These are phyloP conservation scores for Debaryomycetaceae sp. DNA, from an alignment of 1,139 yeast genomes.

Conservation along the genomic window DNA sequence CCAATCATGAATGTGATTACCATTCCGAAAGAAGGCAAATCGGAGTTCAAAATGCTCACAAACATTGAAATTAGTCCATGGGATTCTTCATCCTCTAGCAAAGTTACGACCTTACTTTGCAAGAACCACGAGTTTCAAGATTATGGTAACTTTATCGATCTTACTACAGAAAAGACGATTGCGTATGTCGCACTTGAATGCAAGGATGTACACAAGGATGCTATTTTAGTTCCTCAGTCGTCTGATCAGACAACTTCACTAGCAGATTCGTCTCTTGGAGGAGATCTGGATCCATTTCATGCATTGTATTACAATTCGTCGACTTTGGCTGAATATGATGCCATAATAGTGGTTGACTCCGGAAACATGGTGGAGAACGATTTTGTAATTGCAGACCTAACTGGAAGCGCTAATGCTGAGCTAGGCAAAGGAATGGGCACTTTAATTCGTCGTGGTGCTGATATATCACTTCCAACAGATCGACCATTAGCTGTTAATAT, in stretches of 20 bases:
- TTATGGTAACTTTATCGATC: constrained; percentile 13
- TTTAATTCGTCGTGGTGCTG: constrained; percentile 32
- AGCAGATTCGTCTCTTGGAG: constrained; percentile 53
- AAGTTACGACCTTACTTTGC: constrained; percentile 16
- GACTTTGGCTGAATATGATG: constrained; percentile 39
- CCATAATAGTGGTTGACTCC: constrained; percentile 41
- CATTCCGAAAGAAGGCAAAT: constrained; percentile 3
- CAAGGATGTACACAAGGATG: constrained; percentile 33
- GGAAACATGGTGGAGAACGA: constrained; percentile 19
- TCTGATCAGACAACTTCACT: constrained; percentile 22
- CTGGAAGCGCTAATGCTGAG: constrained; percentile 19
- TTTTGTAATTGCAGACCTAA: constrained; percentile 36
- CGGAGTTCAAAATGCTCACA: not conserved
- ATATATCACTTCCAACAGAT: constrained; percentile 39
- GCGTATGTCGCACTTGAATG: constrained; percentile 34
- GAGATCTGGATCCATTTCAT: constrained; percentile 42
- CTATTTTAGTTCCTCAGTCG: constrained; percentile 47
- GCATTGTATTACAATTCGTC: constrained; percentile 38
- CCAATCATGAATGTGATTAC: constrained; percentile 10
- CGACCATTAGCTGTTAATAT: constrained; percentile 49
- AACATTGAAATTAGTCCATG: not conserved
- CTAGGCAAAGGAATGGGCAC: constrained; percentile 32
- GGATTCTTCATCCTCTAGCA: not conserved
- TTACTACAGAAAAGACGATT: constrained; percentile 18
- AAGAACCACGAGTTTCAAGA: constrained; percentile 4